A percentile compares a stretch with the other conserved stretches of the same genome.
These are phyloP conservation scores for Colletotrichum sp. DNA, from an alignment of 2,329 filamentous ascomycete species.

Conservation along the genomic window DNA sequence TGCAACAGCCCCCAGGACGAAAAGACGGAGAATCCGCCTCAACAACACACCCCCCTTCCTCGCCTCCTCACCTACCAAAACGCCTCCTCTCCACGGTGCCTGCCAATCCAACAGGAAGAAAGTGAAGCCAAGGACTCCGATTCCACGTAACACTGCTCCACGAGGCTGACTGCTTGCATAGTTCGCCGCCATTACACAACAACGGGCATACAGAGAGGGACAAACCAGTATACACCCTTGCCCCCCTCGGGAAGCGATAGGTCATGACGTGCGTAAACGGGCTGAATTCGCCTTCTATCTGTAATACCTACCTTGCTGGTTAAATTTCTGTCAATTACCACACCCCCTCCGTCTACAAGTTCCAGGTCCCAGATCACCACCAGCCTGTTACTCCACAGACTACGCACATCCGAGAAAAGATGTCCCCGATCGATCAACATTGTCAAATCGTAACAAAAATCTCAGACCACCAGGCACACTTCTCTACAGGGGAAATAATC, in stretches of 20 bases:
- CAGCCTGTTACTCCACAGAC: not conserved
- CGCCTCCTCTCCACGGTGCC: not conserved
- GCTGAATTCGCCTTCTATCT: not conserved
- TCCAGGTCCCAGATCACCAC: not conserved
- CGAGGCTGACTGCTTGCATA: not conserved
- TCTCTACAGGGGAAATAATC: not conserved
- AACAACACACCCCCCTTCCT: not conserved
- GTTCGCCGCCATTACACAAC: not conserved
- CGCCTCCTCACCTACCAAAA: not conserved
- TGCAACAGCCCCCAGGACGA: not conserved
- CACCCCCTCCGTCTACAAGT: not conserved
- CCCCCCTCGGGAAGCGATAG: not conserved
- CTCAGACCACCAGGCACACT: not conserved
- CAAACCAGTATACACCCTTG: not conserved
- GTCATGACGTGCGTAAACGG: not conserved
- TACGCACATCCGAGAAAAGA: not conserved
- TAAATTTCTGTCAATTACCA: not conserved
- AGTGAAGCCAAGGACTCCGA: no score
- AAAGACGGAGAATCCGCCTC: not conserved
- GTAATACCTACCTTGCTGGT: not conserved
- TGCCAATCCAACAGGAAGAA: no score
- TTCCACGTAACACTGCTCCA: not conserved
- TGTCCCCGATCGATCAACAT: not conserved
- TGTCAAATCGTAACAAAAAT: not conserved
- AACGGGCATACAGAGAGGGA: not conserved